Evolutionary conservation across 2,329 filamentous ascomycete species (phyloP).

Genomic region (Clonostachys chloroleuca): DNA sequence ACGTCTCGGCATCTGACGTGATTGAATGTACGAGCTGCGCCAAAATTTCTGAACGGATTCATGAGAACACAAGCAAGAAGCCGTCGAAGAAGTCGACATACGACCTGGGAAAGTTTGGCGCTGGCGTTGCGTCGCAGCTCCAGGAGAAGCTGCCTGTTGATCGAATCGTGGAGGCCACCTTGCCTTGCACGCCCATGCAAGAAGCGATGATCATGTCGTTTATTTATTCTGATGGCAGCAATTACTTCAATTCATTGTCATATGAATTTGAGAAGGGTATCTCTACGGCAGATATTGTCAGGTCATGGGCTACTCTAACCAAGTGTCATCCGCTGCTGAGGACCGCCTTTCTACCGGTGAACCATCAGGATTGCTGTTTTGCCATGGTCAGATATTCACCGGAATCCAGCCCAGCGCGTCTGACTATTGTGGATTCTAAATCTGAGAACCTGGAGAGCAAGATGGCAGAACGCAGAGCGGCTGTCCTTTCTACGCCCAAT

Average conservation of each 20-base stretch:
- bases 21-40: conserved; percentile 55
- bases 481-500: conserved; percentile 38
- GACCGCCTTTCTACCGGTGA: conserved; percentile 64
- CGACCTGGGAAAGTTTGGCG: conserved; percentile 33
- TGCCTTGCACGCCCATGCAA: conserved; percentile 79
- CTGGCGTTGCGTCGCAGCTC: conserved; percentile 20
- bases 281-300: conserved; percentile 31
- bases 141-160: conserved; percentile 5
- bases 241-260: conserved; percentile 73
- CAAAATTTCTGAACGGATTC: conserved; percentile 19
- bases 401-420: conserved; percentile 1
- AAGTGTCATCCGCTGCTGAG: conserved; percentile 66
- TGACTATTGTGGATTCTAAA: conserved; percentile 4
- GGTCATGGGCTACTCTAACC: conserved; percentile 56
- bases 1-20: conserved; percentile 66
- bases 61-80: conserved; percentile 1
- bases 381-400: conserved; percentile 64
- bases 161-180: conserved; percentile 47
- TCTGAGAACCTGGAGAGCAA: not conserved
- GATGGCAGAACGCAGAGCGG: conserved; percentile 11
- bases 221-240: conserved; percentile 55
- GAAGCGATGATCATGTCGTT: conserved; percentile 76
- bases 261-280: conserved; percentile 40
- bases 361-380: conserved; percentile 58
- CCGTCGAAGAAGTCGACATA: conserved; percentile 14